Evolutionary conservation across 2,329 filamentous ascomycete genomes (phyloP).

Genomic region (Colletotrichum sp.): DNA sequence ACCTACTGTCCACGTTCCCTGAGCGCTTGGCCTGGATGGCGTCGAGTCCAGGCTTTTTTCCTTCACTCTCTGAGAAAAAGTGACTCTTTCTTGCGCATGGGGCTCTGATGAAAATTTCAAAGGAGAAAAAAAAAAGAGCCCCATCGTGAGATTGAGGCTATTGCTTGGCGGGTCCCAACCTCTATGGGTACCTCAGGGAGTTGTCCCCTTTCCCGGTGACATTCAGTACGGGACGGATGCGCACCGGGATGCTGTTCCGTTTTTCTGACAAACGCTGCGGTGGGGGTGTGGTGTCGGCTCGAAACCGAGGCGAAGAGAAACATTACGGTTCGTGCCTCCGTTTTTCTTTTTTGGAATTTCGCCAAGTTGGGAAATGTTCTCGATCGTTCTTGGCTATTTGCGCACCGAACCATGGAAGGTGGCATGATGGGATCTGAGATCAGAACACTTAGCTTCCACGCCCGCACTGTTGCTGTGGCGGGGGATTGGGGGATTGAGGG

Average conservation of each 20-base stretch:
- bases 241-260: neutral
- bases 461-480: neutral
- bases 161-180: neutral
- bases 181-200: neutral
- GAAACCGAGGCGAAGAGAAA: neutral
- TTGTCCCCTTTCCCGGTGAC: neutral
- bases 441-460: neutral
- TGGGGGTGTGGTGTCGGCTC: neutral
- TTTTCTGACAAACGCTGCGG: neutral
- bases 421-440: conserved; percentile 2
- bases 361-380: neutral
- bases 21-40: neutral
- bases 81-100: neutral
- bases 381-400: neutral
- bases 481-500: neutral
- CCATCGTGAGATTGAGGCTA: neutral
- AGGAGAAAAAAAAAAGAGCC: neutral
- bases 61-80: neutral
- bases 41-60: neutral
- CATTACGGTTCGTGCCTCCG: neutral
- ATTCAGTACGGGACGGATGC: neutral
- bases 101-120: neutral
- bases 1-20: neutral
- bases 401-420: neutral
- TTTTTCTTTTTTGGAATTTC: neutral